Base-by-base conservation (phyloP, 2,329 filamentous ascomycete species). In the Exophiala calicioides region DNA sequence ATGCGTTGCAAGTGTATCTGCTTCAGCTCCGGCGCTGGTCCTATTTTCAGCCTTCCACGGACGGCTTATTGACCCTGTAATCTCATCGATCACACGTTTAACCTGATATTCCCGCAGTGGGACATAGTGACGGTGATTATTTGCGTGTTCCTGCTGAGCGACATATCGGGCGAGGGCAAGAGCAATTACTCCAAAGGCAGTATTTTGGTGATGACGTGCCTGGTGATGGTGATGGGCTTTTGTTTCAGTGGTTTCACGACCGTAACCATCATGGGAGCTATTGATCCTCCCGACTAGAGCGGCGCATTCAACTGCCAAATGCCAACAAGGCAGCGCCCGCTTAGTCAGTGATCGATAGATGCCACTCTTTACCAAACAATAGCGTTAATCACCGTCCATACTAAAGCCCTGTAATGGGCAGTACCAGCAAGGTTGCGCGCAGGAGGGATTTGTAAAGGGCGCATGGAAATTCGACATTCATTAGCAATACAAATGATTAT, bases 181-280 rank as follows among this genome's bases (percentile, higher is more conserved):
- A 97, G 90, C 75, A 98, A 98, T 69, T 98, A 98, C 70, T 98
- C 98, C 81, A 98, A 98, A 74, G 93, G 93, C 40, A 95, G 88
- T 56, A 96, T 97, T 59, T 76, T 98, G 41, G 82, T 97, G 55
- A 75, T 98, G 39, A 93, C 88, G 23, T 98, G 98, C 66, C 69
- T 97, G 18, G 93, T 97, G 20, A 88, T 98, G 37, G 75, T 96
- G 20, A 81, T 88, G 33, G 93, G 93, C 1, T 98, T 94, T 73
- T 97, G 89, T 70, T 86, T 95, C 49, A 89, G 88, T 41, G 79
- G 80, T 18, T 85, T 78, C 62, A 78, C 73, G 52, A 76, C 77
- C 54, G 66, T 77, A 47, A 71, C 78, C 21, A 62, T 62, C 16
- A 69, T 74, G 65, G 72, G 72, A 33, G 63, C n/a, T n/a, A n/a